Base-by-base conservation (phyloP, 768 basidiomycete genomes). In the Suillus discolor region DNA sequence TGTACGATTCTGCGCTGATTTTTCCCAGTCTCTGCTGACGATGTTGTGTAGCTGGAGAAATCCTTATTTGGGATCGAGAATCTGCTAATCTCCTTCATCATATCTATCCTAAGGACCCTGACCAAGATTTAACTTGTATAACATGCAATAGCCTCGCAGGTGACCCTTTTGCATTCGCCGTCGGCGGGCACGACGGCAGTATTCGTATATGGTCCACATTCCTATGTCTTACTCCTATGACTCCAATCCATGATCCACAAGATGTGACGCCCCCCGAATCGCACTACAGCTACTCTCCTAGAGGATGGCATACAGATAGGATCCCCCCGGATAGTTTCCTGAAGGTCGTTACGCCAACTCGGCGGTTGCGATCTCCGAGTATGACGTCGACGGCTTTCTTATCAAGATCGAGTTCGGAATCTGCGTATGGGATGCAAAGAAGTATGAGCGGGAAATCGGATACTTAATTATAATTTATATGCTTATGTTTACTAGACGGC, bases 61-160 rank as follows among this genome's bases (percentile, higher is more conserved):
- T 94, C 25, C 89, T 91, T 70, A 91, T 94, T 18, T 94, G 93
- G 93, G 93, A 94, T 71, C 85, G 88, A 67, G 91, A 93, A 75
- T 89, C 90, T 16, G 93, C 85, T 6, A 82, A 86, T 6, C 78
- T 92, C 1, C 80, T 94, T 4, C 91, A 92, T 67, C 84, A 88
- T 68, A 83, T 94, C 69, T 86, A 84, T 12, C 83, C 87, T 38
- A 89, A 87, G 71, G 79, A 78, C 23, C 83, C 85, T 41, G 84
- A 86, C 6, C 59, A 89, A 28, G 91, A 93, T 71, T 72, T 94
- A 64, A 94, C 93, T 11, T 91, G 90, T 67, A 84, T 93, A 49
- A 89, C 90, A 18, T 94, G 93, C 91, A 94, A 92, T 72, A 85
- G 84, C 63, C 83, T 84, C 4, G 82, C 84, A 15, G 86, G 83